A percentile compares a stretch with the other conserved stretches of the same genome.
Evolutionary conservation across 306 rosid species (phyloP).

Genomic region (Rosa chinensis): DNA sequence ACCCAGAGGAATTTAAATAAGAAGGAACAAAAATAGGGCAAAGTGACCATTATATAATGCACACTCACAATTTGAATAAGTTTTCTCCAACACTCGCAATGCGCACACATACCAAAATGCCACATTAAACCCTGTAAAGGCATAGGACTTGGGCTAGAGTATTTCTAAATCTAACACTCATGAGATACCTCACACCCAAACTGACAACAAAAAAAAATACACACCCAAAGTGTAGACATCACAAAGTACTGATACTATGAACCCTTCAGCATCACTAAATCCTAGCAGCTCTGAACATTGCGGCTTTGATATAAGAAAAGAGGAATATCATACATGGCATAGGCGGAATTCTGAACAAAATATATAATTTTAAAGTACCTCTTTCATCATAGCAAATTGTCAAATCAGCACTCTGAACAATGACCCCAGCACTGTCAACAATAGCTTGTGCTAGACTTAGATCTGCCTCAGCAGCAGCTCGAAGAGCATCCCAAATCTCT

Average conservation of each 20-base stretch:
- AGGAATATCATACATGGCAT: not conserved
- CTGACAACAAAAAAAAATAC: too few species aligned
- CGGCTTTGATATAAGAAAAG: not conserved
- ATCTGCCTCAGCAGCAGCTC: slow-evolving; percentile 98
- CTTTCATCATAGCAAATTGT: slow-evolving; percentile 96
- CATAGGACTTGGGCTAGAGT: not conserved
- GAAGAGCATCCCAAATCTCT: slow-evolving; percentile 99
- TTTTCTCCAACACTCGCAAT: not conserved
- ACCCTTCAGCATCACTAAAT: not conserved
- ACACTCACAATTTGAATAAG: not conserved
- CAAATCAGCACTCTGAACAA: slow-evolving; percentile 90
- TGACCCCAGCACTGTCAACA: slow-evolving; percentile 94
- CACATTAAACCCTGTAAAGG: not conserved
- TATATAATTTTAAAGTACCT: slow-evolving; percentile 41
- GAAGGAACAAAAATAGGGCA: slow-evolving; percentile 17
- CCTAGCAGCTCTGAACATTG: not conserved
- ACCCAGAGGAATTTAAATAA: not conserved
- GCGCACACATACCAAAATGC: not conserved
- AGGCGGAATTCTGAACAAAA: not conserved
- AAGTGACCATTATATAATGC: slow-evolving; percentile 15
- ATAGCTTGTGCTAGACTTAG: slow-evolving; percentile 83
- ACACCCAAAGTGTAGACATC: not conserved
- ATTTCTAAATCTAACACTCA: not conserved
- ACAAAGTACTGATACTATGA: not conserved
- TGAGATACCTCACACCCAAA: not conserved